These are phyloP conservation scores for Blastocrithidia nonstop DNA, from an alignment of 208 protist species.

Conservation along the genomic window DNA sequence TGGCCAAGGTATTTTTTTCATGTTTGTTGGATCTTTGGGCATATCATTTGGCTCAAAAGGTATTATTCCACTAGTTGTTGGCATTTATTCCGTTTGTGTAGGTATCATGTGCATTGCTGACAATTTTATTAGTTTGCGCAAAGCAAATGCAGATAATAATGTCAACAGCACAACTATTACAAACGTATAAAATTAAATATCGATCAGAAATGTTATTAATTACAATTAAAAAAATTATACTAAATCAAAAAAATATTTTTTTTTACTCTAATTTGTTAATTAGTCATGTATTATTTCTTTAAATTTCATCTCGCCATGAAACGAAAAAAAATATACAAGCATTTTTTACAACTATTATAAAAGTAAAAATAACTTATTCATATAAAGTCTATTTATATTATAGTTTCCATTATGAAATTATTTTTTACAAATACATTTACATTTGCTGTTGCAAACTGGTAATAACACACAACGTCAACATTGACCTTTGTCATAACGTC, in stretches of 20 bases:
- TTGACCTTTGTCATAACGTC: no score
- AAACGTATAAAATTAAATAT: no score
- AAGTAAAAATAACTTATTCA: no score
- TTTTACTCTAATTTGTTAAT: neutral
- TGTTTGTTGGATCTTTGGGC: constrained; percentile 24
- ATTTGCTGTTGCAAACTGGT: no score
- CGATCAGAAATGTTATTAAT: constrained; percentile 1
- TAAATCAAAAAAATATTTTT: no score
- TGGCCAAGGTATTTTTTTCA: constrained; percentile 17
- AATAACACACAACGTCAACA: no score
- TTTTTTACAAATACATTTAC: no score
- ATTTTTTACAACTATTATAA: no score
- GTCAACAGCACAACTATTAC: constrained; percentile 7
- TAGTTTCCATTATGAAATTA: no score
- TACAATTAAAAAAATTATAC: constrained; percentile 1
- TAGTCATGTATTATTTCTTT: neutral
- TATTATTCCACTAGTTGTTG: constrained; percentile 9
- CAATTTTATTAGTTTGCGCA: constrained; percentile 12
- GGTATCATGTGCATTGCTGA: constrained; percentile 14
- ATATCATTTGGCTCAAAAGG: constrained; percentile 9
- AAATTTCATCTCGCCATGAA: no score
- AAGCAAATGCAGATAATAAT: constrained; percentile 3
- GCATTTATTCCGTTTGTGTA: constrained; percentile 11
- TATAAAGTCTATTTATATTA: no score
- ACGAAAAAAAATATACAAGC: no score